These are phyloP conservation scores for Rhodotorula sphaerocarpa DNA, from an alignment of 768 basidiomycete species.

Conservation along the genomic window DNA sequence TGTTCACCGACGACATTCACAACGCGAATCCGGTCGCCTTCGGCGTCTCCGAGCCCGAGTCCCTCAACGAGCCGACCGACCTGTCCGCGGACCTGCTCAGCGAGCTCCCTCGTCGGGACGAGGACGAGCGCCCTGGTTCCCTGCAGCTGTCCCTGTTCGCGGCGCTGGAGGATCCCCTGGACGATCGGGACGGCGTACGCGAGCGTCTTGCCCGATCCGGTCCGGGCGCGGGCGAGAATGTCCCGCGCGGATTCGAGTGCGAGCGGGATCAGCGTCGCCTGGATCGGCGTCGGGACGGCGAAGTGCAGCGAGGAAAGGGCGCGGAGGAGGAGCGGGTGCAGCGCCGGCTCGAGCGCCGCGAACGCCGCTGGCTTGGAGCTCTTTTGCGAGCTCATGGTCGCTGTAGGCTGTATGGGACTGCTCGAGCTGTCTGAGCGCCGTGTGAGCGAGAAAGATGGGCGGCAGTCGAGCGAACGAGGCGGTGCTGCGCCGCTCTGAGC, in stretches of 20 bases:
- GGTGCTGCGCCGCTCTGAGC: neutral
- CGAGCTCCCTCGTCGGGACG: constrained; percentile 77
- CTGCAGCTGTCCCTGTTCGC: constrained; percentile 16
- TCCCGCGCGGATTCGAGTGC: constrained; percentile 75
- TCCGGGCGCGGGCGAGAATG: constrained; percentile 85
- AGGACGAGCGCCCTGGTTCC: constrained; percentile 55
- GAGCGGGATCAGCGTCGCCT: constrained; percentile 82
- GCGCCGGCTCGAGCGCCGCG: constrained; percentile 8
- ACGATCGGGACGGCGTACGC: constrained; percentile 87
- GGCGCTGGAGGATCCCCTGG: constrained; percentile 64
- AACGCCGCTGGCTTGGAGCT: constrained; percentile 6
- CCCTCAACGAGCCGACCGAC: constrained; percentile 53
- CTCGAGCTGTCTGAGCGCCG: too few relatives aligned
- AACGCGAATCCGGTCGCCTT: constrained; percentile 56
- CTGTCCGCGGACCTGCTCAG: constrained; percentile 76
- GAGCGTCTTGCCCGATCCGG: constrained; percentile 94
- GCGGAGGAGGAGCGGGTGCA: constrained; percentile 53
- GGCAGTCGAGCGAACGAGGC: neutral
- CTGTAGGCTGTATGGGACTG: too few relatives aligned
- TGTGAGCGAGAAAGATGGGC: neutral
- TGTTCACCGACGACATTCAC: constrained; percentile 62
- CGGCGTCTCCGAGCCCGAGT: constrained; percentile 54
- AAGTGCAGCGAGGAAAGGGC: constrained; percentile 86
- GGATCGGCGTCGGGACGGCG: constrained; percentile 81
- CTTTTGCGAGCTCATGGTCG: neutral